phyloP scores from a whole-genome alignment of 805 yeast species.

The Yarrowia sp. region DNA sequence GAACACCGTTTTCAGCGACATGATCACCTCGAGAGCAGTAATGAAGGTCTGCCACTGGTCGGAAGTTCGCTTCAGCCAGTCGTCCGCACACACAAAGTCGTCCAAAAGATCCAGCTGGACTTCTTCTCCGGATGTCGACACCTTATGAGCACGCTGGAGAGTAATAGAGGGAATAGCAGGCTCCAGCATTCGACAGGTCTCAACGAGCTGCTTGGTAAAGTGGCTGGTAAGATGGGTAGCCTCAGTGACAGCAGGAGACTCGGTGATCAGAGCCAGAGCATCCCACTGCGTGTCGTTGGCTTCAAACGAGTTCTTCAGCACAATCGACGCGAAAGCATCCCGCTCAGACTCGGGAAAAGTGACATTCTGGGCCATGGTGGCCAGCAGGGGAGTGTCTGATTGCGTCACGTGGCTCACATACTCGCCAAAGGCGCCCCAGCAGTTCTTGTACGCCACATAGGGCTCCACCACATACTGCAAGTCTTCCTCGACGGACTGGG shows the following conservation, averaged over 20 bases:
- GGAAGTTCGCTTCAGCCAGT: constrained; percentile 4
- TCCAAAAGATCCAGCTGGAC: background rate
- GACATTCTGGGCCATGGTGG: background rate
- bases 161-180: constrained; percentile 21
- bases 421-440: background rate
- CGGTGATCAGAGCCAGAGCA: background rate
- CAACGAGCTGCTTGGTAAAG: constrained; percentile 11
- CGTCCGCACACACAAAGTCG: constrained; percentile 15
- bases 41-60: constrained; percentile 13
- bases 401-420: background rate
- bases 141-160: background rate
- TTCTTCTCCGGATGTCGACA: background rate
- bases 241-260: background rate
- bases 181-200: constrained; percentile 15
- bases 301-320: constrained; percentile 6
- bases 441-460: background rate
- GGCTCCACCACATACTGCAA: background rate
- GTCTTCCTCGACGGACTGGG: background rate
- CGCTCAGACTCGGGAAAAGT: background rate
- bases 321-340: background rate
- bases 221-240: background rate
- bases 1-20: constrained; percentile 5
- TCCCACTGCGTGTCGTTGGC: constrained; percentile 18
- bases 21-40: background rate
- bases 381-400: background rate